Conservation (phyloP, 805 yeast species). For the Teunomyces stri region DNA sequence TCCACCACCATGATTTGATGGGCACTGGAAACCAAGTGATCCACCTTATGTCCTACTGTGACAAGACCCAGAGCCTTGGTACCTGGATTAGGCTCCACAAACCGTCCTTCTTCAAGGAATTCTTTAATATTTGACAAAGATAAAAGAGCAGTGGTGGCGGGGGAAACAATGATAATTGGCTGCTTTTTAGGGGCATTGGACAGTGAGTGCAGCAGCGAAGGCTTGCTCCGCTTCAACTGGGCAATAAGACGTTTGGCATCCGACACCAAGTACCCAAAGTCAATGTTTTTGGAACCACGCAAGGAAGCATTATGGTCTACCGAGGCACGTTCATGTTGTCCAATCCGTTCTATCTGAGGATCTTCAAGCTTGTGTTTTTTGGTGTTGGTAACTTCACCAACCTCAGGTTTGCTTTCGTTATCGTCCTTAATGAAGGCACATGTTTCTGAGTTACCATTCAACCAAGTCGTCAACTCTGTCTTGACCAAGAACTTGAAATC, state of each 20-base stretch:
- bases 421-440: slow-evolving; percentile 51
- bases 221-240: slow-evolving; percentile 45
- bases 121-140: slow-evolving; percentile 40
- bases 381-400: background rate
- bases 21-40: slow-evolving; percentile 48
- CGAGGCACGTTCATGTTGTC: slow-evolving; percentile 47
- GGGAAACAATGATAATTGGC: slow-evolving; percentile 45
- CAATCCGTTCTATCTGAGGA: slow-evolving; percentile 49
- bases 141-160: slow-evolving; percentile 43
- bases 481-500: slow-evolving; percentile 82
- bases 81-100: slow-evolving; percentile 50
- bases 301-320: slow-evolving; percentile 59
- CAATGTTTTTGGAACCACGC: slow-evolving; percentile 64
- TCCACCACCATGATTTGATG: slow-evolving; percentile 79
- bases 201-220: slow-evolving; percentile 72
- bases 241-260: slow-evolving; percentile 62
- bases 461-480: slow-evolving; percentile 79
- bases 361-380: slow-evolving; percentile 28
- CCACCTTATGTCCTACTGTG: slow-evolving; percentile 54
- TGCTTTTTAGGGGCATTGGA: slow-evolving; percentile 28
- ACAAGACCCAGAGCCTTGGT: slow-evolving; percentile 38
- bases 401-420: slow-evolving; percentile 4
- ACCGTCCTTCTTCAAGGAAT: slow-evolving; percentile 66
- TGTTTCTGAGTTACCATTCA: slow-evolving; percentile 62
- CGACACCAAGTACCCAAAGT: slow-evolving; percentile 64